Conservation (phyloP, 2,329 filamentous ascomycete genomes). For the Harringtonia aguacate region DNA sequence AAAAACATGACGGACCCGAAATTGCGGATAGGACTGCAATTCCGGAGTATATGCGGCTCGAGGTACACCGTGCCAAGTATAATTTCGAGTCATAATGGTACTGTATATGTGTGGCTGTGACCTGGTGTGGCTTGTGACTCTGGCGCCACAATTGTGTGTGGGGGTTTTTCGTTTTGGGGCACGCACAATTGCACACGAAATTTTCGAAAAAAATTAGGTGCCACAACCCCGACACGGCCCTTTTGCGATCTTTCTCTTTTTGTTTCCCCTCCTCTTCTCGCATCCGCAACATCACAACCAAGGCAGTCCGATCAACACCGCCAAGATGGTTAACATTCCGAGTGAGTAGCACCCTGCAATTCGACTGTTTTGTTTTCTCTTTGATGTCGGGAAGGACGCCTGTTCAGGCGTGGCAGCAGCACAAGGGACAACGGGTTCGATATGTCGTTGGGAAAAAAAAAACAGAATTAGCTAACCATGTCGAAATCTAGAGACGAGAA, state of each 20-base stretch:
- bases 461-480: conserved; percentile 7
- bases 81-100: background rate
- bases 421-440: background rate
- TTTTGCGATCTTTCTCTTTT: background rate
- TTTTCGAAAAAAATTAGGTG: conserved; percentile 3
- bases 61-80: too few species aligned
- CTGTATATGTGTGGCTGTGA: background rate
- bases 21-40: background rate
- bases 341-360: conserved; percentile 24
- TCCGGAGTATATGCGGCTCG: background rate
- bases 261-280: background rate
- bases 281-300: conserved; percentile 3
- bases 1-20: background rate
- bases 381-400: too few species aligned
- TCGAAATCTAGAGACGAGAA: conserved; percentile 13
- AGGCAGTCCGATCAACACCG: conserved; percentile 13
- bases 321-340: conserved; percentile 65
- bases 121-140: background rate
- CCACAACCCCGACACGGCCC: background rate
- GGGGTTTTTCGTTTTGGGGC: background rate
- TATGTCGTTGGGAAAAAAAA: background rate
- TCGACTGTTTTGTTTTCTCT: too few species aligned
- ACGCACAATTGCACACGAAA: conserved; percentile 1
- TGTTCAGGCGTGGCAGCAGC: too few species aligned
- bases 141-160: background rate